These are phyloP conservation scores for Crucihimalaya himalaica DNA, from an alignment of 345 rosid species.

Conservation along the genomic window DNA sequence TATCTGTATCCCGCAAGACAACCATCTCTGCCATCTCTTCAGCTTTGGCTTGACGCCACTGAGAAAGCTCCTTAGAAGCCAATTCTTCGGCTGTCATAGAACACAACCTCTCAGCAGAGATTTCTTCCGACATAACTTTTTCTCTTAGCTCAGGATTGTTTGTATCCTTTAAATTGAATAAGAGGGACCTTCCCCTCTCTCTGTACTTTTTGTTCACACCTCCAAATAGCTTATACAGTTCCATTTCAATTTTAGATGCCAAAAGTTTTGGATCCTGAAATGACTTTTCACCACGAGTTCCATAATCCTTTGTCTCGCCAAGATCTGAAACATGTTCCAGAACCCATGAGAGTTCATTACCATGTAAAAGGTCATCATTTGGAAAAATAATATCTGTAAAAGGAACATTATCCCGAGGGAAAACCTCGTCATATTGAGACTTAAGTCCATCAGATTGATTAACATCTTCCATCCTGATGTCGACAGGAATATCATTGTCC, in stretches of 20 bases:
- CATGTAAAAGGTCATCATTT: constrained; percentile 93
- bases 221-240: constrained; percentile 80
- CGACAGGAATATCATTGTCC: constrained; percentile 26
- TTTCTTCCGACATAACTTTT: constrained; percentile 78
- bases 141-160: constrained; percentile 92
- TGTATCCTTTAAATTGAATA: constrained; percentile 92
- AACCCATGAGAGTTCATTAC: constrained; percentile 93
- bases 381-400: constrained; percentile 70
- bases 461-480: constrained; percentile 30
- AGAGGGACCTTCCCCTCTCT: constrained; percentile 91
- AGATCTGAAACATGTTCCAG: constrained; percentile 60
- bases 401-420: constrained; percentile 64
- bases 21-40: constrained; percentile 97
- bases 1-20: constrained; percentile 76
- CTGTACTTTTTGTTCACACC: constrained; percentile 97
- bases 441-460: constrained; percentile 42
- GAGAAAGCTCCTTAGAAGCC: constrained; percentile 96
- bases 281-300: constrained; percentile 30
- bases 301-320: constrained; percentile 42
- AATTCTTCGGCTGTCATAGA: constrained; percentile 97
- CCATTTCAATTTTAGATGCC: constrained; percentile 79
- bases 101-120: constrained; percentile 74
- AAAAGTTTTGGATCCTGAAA: constrained; percentile 52
- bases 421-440: constrained; percentile 46
- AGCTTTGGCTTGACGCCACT: constrained; percentile 98